Conservation (phyloP, 306 rosid genomes). For the Rosa lucieae region DNA sequence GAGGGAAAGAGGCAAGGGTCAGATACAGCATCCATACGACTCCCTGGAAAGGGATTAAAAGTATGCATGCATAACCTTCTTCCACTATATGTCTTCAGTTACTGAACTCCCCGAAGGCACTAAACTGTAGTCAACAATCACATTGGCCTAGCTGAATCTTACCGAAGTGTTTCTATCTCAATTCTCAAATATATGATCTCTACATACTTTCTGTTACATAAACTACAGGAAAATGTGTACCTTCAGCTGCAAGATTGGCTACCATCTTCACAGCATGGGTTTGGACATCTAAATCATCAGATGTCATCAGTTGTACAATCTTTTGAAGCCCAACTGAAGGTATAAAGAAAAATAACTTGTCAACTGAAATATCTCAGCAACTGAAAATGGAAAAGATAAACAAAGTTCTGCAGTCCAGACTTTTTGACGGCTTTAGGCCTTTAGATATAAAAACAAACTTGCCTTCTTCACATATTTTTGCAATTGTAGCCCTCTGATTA, state of each 20-base stretch:
- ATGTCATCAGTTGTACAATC: conserved; percentile 57
- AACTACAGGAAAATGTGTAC: conserved; percentile 31
- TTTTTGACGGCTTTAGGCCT: neutral
- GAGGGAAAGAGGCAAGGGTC: neutral
- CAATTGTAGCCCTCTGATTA: conserved; percentile 61
- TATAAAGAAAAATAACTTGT: conserved; percentile 22
- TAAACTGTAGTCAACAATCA: neutral
- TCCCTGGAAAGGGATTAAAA: neutral
- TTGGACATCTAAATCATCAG: conserved; percentile 58
- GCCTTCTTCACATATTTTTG: conserved; percentile 74
- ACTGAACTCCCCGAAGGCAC: neutral
- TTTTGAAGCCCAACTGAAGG: conserved; percentile 63
- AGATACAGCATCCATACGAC: neutral
- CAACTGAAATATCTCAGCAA: conserved; percentile 13
- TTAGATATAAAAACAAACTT: conserved; percentile 23
- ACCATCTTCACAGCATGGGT: conserved; percentile 71
- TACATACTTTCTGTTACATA: neutral
- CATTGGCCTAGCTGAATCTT: neutral
- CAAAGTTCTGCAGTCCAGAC: conserved; percentile 6
- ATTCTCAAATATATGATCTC: neutral
- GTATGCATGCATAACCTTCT: neutral
- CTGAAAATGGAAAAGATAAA: conserved; percentile 7
- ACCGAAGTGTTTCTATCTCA: neutral
- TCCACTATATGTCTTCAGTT: neutral
- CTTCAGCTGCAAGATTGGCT: conserved; percentile 89